Percentiles rank a stretch among this genome's conserved stretches.
Evolutionary conservation across 768 basidiomycete genomes (phyloP).

Genomic region (Strobilomyces confusus): DNA sequence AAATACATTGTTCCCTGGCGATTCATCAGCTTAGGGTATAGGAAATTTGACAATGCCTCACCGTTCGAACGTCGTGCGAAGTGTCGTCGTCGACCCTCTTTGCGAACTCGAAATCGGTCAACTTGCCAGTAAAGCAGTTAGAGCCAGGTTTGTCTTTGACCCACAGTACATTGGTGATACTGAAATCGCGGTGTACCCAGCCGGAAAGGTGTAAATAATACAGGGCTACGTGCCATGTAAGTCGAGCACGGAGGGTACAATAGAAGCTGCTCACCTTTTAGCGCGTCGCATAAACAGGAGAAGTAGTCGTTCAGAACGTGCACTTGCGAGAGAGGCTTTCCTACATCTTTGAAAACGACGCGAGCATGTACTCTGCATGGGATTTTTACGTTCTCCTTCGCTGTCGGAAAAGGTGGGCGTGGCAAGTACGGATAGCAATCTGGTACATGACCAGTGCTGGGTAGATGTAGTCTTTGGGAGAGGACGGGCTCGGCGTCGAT

Average conservation of each 20-base stretch:
- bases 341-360: background rate
- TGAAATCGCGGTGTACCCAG: background rate
- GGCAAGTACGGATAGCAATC: too few relatives aligned
- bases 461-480: background rate
- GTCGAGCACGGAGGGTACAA: too few relatives aligned
- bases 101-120: constrained; percentile 6
- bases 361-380: background rate
- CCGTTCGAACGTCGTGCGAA: constrained; percentile 4
- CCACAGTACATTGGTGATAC: background rate
- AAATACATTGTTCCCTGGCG: constrained; percentile 10
- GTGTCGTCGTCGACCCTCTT: background rate
- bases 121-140: constrained; percentile 1
- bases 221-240: background rate
- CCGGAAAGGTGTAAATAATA: background rate
- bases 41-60: background rate
- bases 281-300: background rate
- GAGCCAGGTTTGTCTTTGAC: background rate
- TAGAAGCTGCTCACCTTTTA: background rate
- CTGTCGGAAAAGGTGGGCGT: too few relatives aligned
- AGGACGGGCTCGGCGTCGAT: background rate
- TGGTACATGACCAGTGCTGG: background rate
- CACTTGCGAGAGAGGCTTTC: background rate
- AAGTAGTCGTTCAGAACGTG: background rate
- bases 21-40: background rate
- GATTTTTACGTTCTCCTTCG: background rate